A percentile compares a stretch with the other conserved stretches of the same genome.
Conservation (phyloP, 2,329 filamentous ascomycete species). For the Beauveria scarabaeidicola region DNA sequence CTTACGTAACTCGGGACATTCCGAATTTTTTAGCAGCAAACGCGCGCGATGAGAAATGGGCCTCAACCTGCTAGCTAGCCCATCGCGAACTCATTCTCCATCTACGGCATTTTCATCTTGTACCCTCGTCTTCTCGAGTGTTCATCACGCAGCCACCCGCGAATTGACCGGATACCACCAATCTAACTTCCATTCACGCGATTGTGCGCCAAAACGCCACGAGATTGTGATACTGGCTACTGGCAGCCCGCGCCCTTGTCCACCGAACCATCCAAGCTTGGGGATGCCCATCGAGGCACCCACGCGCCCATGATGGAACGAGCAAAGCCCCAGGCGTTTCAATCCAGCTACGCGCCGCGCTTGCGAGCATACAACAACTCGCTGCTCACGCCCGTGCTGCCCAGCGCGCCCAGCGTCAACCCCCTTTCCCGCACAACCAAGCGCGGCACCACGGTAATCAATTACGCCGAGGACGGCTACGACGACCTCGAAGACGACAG, state of each 20-base stretch:
- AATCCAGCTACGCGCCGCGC: constrained; percentile 85
- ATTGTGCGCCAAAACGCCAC: neutral
- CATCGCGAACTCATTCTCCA: constrained; percentile 11
- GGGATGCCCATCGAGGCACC: constrained; percentile 5
- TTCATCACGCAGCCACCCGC: neutral
- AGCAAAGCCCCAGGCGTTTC: constrained; percentile 69
- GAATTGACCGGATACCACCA: neutral
- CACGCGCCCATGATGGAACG: constrained; percentile 36
- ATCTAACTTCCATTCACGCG: neutral
- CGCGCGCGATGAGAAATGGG: constrained; percentile 26
- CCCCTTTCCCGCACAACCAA: constrained; percentile 81
- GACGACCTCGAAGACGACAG: constrained; percentile 70
- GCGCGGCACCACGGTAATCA: constrained; percentile 90
- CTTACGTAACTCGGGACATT: constrained; percentile 20
- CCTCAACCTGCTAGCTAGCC: constrained; percentile 1
- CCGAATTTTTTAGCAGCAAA: constrained; percentile 17
- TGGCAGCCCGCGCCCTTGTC: neutral
- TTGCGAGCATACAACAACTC: constrained; percentile 88
- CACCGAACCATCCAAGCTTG: neutral
- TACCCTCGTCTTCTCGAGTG: neutral
- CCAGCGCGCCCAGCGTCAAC: constrained; percentile 54
- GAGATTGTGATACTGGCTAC: neutral
- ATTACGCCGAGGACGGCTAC: constrained; percentile 94
- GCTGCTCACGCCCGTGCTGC: constrained; percentile 75
- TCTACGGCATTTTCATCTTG: constrained; percentile 7